phyloP scores from a whole-genome alignment of 306 rosid species.

The Vigna hirtella region DNA sequence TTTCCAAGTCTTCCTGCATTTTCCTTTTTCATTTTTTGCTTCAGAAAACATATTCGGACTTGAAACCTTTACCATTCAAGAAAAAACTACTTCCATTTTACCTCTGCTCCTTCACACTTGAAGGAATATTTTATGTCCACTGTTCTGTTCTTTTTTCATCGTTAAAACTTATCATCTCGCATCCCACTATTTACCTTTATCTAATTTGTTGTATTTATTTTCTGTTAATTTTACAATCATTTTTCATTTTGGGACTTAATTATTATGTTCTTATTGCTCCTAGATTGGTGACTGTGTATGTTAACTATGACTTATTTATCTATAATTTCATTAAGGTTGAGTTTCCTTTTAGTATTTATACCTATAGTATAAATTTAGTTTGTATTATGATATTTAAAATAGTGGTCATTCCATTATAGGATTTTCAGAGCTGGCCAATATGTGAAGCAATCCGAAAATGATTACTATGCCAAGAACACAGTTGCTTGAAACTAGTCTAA shows the following conservation, averaged over 20 bases:
- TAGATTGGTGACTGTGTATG: neutral
- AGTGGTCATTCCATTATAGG: neutral
- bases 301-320: neutral
- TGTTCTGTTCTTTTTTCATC: neutral
- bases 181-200: too few relatives aligned
- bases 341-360: too few relatives aligned
- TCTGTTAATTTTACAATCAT: neutral
- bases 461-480: neutral
- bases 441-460: neutral
- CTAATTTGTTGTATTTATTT: neutral
- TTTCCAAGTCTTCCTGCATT: neutral
- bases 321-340: too few relatives aligned
- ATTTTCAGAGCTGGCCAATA: neutral
- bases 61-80: neutral
- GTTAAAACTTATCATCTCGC: neutral
- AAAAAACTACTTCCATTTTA: neutral
- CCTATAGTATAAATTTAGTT: neutral
- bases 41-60: neutral
- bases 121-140: neutral
- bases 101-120: neutral
- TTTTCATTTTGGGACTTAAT: neutral
- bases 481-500: slow-evolving; percentile 18
- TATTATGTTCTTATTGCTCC: neutral
- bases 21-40: neutral
- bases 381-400: neutral